A percentile compares a stretch with the other conserved stretches of the same genome.
These are phyloP conservation scores for Dichotomopilus funicola DNA, from an alignment of 2,329 filamentous ascomycete species.

Conservation along the genomic window DNA sequence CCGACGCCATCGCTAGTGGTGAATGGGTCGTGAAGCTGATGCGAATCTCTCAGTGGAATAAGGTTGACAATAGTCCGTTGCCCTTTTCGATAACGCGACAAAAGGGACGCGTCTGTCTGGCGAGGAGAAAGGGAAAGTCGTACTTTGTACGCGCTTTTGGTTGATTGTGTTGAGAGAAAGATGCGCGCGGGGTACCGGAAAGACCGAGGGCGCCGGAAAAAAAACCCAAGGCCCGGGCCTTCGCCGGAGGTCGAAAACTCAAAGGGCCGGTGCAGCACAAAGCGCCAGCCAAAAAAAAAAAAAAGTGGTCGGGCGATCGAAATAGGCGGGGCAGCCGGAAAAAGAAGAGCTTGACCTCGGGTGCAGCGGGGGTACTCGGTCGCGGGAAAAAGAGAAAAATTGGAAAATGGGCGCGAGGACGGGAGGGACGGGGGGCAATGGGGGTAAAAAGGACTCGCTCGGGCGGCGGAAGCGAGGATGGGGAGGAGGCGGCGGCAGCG, in stretches of 20 bases:
- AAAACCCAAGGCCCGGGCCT: constrained; percentile 15
- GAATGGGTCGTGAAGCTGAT: not conserved
- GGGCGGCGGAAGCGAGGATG: constrained; percentile 24
- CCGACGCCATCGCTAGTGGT: constrained; percentile 18
- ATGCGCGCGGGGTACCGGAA: not conserved
- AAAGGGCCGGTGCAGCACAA: constrained; percentile 4
- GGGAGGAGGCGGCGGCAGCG: constrained; percentile 24
- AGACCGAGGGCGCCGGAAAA: constrained; percentile 14
- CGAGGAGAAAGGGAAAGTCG: not conserved
- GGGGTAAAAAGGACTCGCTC: constrained; percentile 26
- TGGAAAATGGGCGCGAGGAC: constrained; percentile 11
- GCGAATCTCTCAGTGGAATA: not conserved
- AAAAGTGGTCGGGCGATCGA: not conserved
- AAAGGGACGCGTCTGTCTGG: not conserved
- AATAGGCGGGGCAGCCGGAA: not conserved
- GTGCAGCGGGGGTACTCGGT: constrained; percentile 1
- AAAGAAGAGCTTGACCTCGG: not conserved
- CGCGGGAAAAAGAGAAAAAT: constrained; percentile 5
- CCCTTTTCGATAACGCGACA: not conserved
- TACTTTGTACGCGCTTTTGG: too few relatives aligned
- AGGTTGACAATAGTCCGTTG: not conserved
- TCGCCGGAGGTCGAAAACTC: constrained; percentile 10
- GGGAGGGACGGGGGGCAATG: constrained; percentile 21
- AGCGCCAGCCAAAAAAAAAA: not conserved
- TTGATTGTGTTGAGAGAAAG: not conserved